Conservation (phyloP, 202 grass and related monocot species). For the Miscanthus sacchariflorus region DNA sequence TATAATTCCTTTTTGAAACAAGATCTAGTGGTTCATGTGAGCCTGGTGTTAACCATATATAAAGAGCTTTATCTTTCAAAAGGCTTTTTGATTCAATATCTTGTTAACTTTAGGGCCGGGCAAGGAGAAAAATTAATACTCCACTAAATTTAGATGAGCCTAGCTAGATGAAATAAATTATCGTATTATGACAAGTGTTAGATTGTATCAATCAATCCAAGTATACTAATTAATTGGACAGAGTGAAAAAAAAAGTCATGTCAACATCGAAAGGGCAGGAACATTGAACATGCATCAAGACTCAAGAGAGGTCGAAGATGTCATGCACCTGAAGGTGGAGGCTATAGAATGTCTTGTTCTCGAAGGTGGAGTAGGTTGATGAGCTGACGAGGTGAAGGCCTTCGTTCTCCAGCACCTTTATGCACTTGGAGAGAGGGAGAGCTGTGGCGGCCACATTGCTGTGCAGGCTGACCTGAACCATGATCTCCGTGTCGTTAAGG, state of each 20-base stretch:
- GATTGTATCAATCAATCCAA: conserved; percentile 1
- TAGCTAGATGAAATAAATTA: not conserved
- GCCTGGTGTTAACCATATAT: not conserved
- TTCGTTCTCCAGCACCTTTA: conserved; percentile 71
- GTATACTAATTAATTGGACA: not conserved
- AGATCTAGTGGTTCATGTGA: not conserved
- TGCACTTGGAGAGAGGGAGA: conserved; percentile 64
- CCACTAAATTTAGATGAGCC: not conserved
- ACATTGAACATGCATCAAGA: not conserved
- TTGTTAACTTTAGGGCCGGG: not conserved
- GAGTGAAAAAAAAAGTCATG: not conserved
- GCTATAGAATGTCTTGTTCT: conserved; percentile 72
- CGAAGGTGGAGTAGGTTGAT: conserved; percentile 55
- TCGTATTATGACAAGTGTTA: not conserved
- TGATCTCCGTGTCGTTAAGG: conserved; percentile 71
- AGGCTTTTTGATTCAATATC: not conserved
- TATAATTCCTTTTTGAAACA: not conserved
- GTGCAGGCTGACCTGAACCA: conserved; percentile 73
- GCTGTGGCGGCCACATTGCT: conserved; percentile 37
- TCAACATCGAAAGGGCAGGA: not conserved
- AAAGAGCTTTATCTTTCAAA: not conserved
- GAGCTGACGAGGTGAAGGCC: conserved; percentile 71
- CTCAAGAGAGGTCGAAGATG: too few relatives aligned
- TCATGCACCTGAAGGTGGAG: conserved; percentile 82
- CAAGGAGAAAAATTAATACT: not conserved